Evolutionary conservation across 1,284 basidiomycete species (phyloP), one percentile per base, ranked within the genome.

Genomic region (Sanguinoderma infundibulare): DNA sequence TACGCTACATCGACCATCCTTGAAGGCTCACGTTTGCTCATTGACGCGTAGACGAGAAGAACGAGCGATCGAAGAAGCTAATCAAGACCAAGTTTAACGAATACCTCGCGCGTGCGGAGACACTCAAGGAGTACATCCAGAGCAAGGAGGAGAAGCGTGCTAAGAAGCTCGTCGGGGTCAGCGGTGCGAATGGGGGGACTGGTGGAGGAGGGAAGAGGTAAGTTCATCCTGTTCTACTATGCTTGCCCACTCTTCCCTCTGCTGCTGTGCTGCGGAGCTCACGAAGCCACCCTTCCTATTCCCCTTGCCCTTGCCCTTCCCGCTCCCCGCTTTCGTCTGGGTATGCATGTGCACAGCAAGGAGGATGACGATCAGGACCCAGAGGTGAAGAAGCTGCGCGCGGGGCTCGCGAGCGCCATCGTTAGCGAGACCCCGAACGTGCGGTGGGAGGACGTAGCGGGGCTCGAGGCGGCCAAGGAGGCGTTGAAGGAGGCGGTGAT

Each of bases 401-500:
- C 92, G 1, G 94, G 92, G 5, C 83, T 99, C 4, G 85, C 93
- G 22, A 89, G 88, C 46, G 96, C 96, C 10, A 98, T 99, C 69
- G 75, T 99, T 17, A 86, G 91, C 12, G 98, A 99, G 79, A 98
- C 90, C 67, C 97, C 97, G 17, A 96, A 99, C 74, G 93, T 99
- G 26, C 90, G 90, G 70, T 99, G 97, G 97, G 96, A 98, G 73
- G 97, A 99, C 75, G 96, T 99, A 44, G 97, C 97, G 8, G 97
- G 97, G 55, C 84, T 99, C 8, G 93, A 95, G 70, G 91, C 87
- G 40, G 97, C 97, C 36, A 99, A 99, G 78, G 96, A 97, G 60
- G 87, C 97, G 12, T 80, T 99, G 70, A 98, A 99, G 77, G 97
- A 99, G 76, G 97, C 98, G 38, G 98, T 99, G 74, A 98, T 99